phyloP scores from a whole-genome alignment of 116 monocot species.

The Iris pallida region DNA sequence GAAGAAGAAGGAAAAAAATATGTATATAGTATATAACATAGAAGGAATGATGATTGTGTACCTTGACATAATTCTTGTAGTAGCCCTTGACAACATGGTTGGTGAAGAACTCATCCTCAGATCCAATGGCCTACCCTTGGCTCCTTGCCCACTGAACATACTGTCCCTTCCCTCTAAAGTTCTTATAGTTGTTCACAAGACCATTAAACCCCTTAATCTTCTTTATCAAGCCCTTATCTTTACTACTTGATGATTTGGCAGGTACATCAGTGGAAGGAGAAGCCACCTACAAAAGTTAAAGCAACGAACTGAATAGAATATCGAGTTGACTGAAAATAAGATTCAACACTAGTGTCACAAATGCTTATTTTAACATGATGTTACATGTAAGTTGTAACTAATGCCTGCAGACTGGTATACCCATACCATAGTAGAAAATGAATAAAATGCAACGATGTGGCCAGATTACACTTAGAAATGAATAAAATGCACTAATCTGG shows the following conservation, averaged over 20 bases:
- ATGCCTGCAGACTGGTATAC: too few species aligned
- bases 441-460: neutral
- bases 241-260: constrained; percentile 29
- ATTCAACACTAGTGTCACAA: too few species aligned
- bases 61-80: constrained; percentile 95
- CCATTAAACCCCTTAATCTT: constrained; percentile 47
- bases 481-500: neutral
- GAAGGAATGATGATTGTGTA: neutral
- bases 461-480: neutral
- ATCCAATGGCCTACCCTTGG: constrained; percentile 64
- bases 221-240: constrained; percentile 26
- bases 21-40: too few species aligned
- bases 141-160: constrained; percentile 89
- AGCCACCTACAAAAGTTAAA: constrained; percentile 10
- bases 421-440: too few species aligned
- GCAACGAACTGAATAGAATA: neutral
- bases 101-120: constrained; percentile 93
- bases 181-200: constrained; percentile 82
- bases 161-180: constrained; percentile 94
- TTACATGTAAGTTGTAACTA: too few species aligned
- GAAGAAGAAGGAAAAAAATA: too few species aligned
- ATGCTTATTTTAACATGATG: too few species aligned
- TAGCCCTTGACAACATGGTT: constrained; percentile 59
- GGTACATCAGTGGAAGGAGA: constrained; percentile 28
- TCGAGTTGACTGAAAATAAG: too few species aligned